phyloP scores from a whole-genome alignment of 1,284 basidiomycete species.

The Fomitopsis pinicola region DNA sequence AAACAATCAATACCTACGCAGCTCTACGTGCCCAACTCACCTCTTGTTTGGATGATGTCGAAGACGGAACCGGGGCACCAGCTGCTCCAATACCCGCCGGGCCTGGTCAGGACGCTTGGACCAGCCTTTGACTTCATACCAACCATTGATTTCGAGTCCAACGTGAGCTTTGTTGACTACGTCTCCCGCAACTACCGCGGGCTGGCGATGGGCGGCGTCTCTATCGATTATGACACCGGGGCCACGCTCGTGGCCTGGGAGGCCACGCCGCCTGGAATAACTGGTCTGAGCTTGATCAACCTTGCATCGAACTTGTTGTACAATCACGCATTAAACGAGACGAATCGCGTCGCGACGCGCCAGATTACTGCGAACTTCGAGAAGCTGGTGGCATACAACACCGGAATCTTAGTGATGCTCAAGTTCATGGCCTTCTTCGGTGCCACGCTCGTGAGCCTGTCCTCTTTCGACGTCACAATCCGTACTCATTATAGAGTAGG shows the following conservation, averaged over 20 bases:
- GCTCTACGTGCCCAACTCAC: slow-evolving; percentile 45
- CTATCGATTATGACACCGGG: slow-evolving; percentile 44
- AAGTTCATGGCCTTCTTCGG: slow-evolving; percentile 70
- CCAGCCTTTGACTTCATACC: slow-evolving; percentile 27
- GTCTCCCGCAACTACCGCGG: slow-evolving; percentile 45
- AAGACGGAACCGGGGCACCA: slow-evolving; percentile 15
- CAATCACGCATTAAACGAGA: slow-evolving; percentile 52
- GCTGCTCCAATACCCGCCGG: slow-evolving; percentile 43
- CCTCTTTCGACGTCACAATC: not conserved
- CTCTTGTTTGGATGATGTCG: slow-evolving; percentile 24
- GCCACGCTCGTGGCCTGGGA: slow-evolving; percentile 61
- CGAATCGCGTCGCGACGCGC: slow-evolving; percentile 30
- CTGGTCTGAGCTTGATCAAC: slow-evolving; percentile 60
- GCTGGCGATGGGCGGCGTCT: slow-evolving; percentile 59
- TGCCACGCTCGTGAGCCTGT: slow-evolving; percentile 52
- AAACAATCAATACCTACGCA: slow-evolving; percentile 31
- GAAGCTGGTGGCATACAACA: slow-evolving; percentile 47
- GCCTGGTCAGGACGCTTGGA: slow-evolving; percentile 40
- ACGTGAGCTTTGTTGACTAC: slow-evolving; percentile 49
- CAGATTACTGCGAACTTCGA: slow-evolving; percentile 52
- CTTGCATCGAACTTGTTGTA: slow-evolving; percentile 66
- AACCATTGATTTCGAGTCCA: slow-evolving; percentile 39
- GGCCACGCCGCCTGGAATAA: slow-evolving; percentile 46
- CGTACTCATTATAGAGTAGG: slow-evolving; percentile 29
- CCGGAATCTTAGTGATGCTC: slow-evolving; percentile 53